A percentile compares a stretch with the other conserved stretches of the same genome.
Evolutionary conservation across 2,329 filamentous ascomycete species (phyloP).

Genomic region (Verticillium zaregamsianum): DNA sequence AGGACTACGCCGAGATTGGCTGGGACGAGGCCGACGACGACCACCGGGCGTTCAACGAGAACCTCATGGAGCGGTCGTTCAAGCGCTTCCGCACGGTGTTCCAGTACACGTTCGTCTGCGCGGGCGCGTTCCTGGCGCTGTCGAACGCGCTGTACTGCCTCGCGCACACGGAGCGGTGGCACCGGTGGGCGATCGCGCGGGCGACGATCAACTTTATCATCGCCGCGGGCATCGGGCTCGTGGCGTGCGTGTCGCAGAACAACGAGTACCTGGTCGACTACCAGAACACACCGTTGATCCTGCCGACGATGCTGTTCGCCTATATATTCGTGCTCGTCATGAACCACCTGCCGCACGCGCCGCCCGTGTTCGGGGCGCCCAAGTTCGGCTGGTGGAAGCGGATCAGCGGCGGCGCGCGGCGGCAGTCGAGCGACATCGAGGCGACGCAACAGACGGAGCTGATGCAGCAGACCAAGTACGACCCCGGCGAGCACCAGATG

Average conservation of each 20-base stretch:
- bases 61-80: slow-evolving; percentile 5
- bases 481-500: not conserved
- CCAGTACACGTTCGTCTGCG: slow-evolving; percentile 27
- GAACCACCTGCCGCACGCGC: slow-evolving; percentile 1
- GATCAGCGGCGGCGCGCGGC: not conserved
- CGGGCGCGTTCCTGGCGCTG: slow-evolving; percentile 24
- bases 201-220: slow-evolving; percentile 22
- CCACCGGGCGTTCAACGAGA: slow-evolving; percentile 16
- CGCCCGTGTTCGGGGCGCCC: not conserved
- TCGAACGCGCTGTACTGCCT: slow-evolving; percentile 25
- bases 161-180: slow-evolving; percentile 24
- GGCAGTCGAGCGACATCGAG: not conserved
- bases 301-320: not conserved
- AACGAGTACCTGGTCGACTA: slow-evolving; percentile 12
- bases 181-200: slow-evolving; percentile 25
- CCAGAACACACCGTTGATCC: slow-evolving; percentile 7
- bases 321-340: not conserved
- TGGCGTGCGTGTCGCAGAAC: slow-evolving; percentile 20
- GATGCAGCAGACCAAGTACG: not conserved
- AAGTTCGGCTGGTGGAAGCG: not conserved
- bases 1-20: slow-evolving; percentile 13
- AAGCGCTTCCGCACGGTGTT: slow-evolving; percentile 19
- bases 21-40: slow-evolving; percentile 11
- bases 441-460: not conserved
- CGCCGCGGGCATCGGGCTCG: slow-evolving; percentile 22